A percentile compares a stretch with the other conserved stretches of the same genome.
Conservation (phyloP, 2,329 filamentous ascomycete species). For the Fusarium protoensiforme region DNA sequence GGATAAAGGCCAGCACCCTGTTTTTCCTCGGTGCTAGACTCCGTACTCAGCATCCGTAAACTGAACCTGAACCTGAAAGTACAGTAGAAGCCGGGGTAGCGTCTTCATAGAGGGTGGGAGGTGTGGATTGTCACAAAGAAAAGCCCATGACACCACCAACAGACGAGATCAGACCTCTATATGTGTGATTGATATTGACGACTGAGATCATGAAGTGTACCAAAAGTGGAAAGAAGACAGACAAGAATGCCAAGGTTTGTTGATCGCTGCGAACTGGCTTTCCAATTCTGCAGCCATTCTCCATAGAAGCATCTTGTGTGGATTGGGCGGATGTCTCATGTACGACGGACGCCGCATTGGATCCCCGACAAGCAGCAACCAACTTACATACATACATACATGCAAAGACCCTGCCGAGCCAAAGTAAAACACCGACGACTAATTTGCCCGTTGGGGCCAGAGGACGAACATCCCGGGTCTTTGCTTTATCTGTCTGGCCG, state of each 20-base stretch:
- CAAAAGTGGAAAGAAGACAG: not conserved
- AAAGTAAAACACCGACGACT: constrained; percentile 14
- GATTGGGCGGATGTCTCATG: not conserved
- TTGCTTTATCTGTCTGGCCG: constrained; percentile 1
- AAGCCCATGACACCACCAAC: not conserved
- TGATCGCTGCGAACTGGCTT: constrained; percentile 7
- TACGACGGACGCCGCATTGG: not conserved
- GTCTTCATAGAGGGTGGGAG: not conserved
- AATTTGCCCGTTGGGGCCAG: constrained; percentile 10
- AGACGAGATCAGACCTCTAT: not conserved
- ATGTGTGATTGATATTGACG: not conserved
- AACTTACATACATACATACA: constrained; percentile 3
- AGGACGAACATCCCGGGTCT: constrained; percentile 1
- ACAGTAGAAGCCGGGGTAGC: not conserved
- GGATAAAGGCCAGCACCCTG: constrained; percentile 32
- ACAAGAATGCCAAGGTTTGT: not conserved
- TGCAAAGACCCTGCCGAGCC: constrained; percentile 18
- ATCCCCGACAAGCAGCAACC: constrained; percentile 7
- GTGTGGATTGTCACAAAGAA: not conserved
- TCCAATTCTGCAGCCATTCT: not conserved
- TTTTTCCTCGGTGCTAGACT: constrained; percentile 14
- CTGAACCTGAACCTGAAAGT: constrained; percentile 12
- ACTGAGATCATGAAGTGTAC: not conserved
- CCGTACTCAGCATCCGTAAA: not conserved
- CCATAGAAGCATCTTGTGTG: not conserved